Base-by-base conservation (phyloP, 176 grass and related monocot genomes). In the Eleusine indica region DNA sequence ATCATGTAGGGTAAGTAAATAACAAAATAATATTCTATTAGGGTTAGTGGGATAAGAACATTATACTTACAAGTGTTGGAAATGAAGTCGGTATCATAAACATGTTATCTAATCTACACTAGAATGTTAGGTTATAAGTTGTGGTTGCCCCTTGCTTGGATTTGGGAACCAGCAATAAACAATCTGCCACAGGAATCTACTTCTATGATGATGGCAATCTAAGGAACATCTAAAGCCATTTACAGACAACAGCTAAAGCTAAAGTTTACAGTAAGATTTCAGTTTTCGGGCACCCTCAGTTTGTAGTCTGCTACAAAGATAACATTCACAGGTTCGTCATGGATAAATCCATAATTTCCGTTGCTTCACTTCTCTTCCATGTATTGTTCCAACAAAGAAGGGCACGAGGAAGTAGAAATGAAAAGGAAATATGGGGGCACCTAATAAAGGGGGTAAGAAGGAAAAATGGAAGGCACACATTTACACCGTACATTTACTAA, bases 291-390 rank as follows among this genome's bases (percentile, higher is more conserved):
- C 71, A 65, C 22, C 68, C 42, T 73, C 76, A 14, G 48, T 67
- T 35, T 66, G 48, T 74, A 72, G 40, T 62, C 42, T 62, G 76
- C 82, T 80, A 69, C 60, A 80, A 71, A 83, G 76, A 83, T n/a
- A 77, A 83, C 68, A 89, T 58, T 80, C 61, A n/a, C 51, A 74
- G 73, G 66, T 22, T 68, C 22, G 49, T 79, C 83, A 83, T 86
- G 80, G 74, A 70, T 71, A 22, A 68, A 82, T 76, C 86, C 86
- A 83, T 81, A 70, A 84, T 85, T 77, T 87, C 72, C 78, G 75
- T 78, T 65, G 80, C 74, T 86, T 76, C 42, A 85, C 78, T 92
- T 91, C 87, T 95, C 88, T 95, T 92, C 93, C 85, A 90, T 85
- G 71, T 80, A 82, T 88, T 62, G 73, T 85, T 68, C 56, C 68